Evolutionary conservation across 345 rosid species (phyloP).

Genomic region (Euphorbia pulcherrima): DNA sequence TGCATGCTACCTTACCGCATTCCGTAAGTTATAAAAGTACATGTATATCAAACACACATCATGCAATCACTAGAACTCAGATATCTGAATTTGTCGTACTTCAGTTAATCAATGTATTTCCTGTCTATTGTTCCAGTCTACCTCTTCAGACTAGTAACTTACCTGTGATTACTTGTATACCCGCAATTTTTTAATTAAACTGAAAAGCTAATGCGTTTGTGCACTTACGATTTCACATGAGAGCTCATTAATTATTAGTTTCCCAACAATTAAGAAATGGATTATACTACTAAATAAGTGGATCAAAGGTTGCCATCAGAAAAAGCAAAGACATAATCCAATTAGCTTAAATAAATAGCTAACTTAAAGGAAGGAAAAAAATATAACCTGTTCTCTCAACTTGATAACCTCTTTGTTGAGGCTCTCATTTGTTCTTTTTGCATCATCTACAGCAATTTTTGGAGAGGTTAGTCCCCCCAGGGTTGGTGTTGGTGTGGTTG

Average conservation of each 20-base stretch:
- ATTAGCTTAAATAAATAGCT: neutral
- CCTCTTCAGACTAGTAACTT: neutral
- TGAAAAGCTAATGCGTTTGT: neutral
- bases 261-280: neutral
- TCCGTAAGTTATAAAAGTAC: neutral
- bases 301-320: neutral
- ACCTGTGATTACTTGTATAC: neutral
- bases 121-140: too few relatives aligned
- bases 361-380: constrained; percentile 1
- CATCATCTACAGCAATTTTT: constrained; percentile 65
- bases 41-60: neutral
- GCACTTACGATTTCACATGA: neutral
- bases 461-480: constrained; percentile 86
- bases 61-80: neutral
- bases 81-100: neutral
- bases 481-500: constrained; percentile 97
- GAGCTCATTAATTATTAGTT: neutral
- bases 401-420: constrained; percentile 82
- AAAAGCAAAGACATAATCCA: constrained; percentile 1
- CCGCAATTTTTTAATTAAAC: neutral
- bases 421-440: constrained; percentile 65
- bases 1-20: neutral
- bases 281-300: neutral
- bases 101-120: too few relatives aligned
- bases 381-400: constrained; percentile 79